Evolutionary conservation across 805 yeast species (phyloP).

Genomic region (Schizosaccharomyces octosporus): DNA sequence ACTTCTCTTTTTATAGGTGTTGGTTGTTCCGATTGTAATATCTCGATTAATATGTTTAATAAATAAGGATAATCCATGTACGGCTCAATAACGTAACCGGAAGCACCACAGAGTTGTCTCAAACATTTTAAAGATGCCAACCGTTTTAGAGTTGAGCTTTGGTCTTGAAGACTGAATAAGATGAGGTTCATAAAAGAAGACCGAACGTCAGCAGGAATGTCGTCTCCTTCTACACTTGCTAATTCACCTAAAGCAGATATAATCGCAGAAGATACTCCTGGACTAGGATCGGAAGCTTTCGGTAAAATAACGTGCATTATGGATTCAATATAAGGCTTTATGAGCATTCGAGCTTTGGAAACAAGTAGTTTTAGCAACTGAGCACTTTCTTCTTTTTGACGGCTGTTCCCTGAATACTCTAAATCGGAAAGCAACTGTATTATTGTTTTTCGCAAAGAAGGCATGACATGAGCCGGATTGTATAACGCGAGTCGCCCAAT

Average conservation of each 20-base stretch:
- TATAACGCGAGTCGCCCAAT: conserved; percentile 64
- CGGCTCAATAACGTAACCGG: conserved; percentile 94
- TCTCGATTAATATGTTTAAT: conserved; percentile 53
- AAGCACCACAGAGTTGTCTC: conserved; percentile 70
- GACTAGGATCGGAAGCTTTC: conserved; percentile 41
- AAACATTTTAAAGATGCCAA: conserved; percentile 72
- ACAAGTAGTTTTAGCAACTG: conserved; percentile 47
- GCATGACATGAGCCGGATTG: conserved; percentile 89
- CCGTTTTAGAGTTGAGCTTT: conserved; percentile 59
- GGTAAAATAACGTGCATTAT: conserved; percentile 63
- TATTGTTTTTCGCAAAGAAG: conserved; percentile 65
- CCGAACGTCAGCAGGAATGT: conserved; percentile 43
- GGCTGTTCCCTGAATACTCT: conserved; percentile 52
- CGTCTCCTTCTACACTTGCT: conserved; percentile 70
- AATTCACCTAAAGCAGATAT: conserved; percentile 74
- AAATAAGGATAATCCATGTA: conserved; percentile 73
- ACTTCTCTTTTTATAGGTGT: conserved; percentile 61
- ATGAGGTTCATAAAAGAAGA: conserved; percentile 60
- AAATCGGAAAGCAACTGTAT: conserved; percentile 66
- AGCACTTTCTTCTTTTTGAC: conserved; percentile 73
- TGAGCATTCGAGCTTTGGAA: conserved; percentile 49
- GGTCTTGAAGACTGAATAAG: conserved; percentile 72
- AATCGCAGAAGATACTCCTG: conserved; percentile 70
- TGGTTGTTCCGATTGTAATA: conserved; percentile 57
- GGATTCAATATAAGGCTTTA: conserved; percentile 75